These are phyloP conservation scores for Coelastrella sp. DNA, from an alignment of 139 green algal genomes.

Conservation along the genomic window DNA sequence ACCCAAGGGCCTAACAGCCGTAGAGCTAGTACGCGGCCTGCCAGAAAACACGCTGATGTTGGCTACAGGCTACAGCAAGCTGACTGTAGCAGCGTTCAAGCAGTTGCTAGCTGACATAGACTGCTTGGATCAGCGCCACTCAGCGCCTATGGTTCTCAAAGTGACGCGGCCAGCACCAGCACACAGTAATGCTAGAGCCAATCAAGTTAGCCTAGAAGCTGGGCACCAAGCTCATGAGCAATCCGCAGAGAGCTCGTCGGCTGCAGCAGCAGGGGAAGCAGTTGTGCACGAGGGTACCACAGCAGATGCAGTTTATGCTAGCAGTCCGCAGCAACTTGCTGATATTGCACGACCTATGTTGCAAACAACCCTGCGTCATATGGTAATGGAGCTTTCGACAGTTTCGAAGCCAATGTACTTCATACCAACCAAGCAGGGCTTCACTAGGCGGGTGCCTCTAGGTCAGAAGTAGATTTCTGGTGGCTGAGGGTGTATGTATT, in stretches of 20 bases:
- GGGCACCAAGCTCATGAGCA: not conserved
- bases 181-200: not conserved
- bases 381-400: not conserved
- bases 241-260: not conserved
- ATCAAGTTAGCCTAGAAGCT: not conserved
- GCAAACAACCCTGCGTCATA: not conserved
- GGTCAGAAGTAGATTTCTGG: not conserved
- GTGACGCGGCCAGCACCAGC: not conserved
- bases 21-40: not conserved
- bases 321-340: not conserved
- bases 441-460: not conserved
- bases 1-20: not conserved
- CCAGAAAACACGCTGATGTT: not conserved
- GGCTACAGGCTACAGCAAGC: not conserved
- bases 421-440: constrained; percentile 29
- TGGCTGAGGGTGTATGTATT: no score
- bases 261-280: not conserved
- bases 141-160: constrained; percentile 28
- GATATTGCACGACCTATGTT: not conserved
- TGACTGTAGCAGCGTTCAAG: not conserved
- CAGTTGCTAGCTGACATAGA: constrained; percentile 32
- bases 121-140: constrained; percentile 23
- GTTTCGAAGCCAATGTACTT: not conserved
- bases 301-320: not conserved
- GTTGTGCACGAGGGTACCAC: not conserved